These are phyloP conservation scores for Cornus florida DNA, from an alignment of 148 eudicot genomes.

Conservation along the genomic window DNA sequence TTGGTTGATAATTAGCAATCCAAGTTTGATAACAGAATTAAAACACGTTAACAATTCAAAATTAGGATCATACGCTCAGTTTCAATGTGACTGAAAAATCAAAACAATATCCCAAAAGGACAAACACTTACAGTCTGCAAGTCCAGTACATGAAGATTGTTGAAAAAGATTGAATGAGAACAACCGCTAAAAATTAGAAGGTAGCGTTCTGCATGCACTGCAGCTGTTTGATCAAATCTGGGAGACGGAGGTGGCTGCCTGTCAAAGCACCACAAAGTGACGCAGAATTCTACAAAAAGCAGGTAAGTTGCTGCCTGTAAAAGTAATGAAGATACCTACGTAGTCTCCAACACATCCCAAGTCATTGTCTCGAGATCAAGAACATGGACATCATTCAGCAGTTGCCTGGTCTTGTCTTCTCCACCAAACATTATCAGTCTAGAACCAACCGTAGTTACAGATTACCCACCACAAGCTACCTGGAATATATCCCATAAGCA, in stretches of 20 bases:
- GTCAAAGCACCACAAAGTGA: constrained; percentile 43
- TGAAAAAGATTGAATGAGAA: constrained; percentile 89
- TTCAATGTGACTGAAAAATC: neutral
- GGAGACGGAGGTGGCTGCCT: constrained; percentile 95
- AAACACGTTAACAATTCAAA: neutral
- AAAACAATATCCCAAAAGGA: neutral
- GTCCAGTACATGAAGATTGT: constrained; percentile 82
- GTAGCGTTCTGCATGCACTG: constrained; percentile 77
- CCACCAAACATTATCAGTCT: constrained; percentile 94
- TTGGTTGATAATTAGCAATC: neutral
- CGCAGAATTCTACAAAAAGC: constrained; percentile 14
- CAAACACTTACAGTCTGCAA: constrained; percentile 72
- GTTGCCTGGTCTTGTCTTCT: constrained; percentile 63
- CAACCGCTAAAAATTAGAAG: constrained; percentile 91
- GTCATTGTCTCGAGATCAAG: constrained; percentile 80
- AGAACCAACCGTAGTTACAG: constrained; percentile 75
- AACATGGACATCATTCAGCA: constrained; percentile 71
- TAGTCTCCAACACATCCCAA: constrained; percentile 71
- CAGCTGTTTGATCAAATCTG: constrained; percentile 92
- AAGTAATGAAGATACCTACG: constrained; percentile 42
- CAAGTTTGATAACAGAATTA: neutral
- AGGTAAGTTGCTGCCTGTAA: constrained; percentile 5
- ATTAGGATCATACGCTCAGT: neutral
- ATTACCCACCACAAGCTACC: constrained; percentile 90
- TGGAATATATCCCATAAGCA: constrained; percentile 22